These are phyloP conservation scores for Rhizoclosmatium sp. DNA, from an alignment of 192 early-diverging fungal species.

Conservation along the genomic window DNA sequence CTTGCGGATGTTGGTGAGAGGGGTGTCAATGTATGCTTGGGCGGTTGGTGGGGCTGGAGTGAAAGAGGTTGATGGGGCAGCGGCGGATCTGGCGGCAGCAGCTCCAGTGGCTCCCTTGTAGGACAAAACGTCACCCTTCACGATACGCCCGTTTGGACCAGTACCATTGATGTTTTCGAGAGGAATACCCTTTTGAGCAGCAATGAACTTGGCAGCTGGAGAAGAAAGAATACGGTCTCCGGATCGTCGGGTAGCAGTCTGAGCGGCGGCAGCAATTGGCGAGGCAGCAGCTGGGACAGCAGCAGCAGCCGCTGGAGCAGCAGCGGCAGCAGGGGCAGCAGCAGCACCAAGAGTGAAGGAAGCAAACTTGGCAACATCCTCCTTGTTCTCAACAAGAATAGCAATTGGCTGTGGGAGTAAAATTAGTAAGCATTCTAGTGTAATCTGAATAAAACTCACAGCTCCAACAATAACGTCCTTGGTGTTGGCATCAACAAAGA, in stretches of 20 bases:
- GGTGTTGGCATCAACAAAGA: slow-evolving; percentile 75
- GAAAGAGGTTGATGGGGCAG: slow-evolving; percentile 29
- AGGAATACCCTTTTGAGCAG: slow-evolving; percentile 81
- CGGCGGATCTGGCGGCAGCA: slow-evolving; percentile 11
- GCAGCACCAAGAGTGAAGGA: slow-evolving; percentile 64
- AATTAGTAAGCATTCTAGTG: slow-evolving; percentile 12
- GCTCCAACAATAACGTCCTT: slow-evolving; percentile 87
- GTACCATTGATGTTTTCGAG: slow-evolving; percentile 81
- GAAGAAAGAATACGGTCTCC: slow-evolving; percentile 81
- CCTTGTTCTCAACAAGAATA: slow-evolving; percentile 89
- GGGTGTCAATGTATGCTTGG: slow-evolving; percentile 53
- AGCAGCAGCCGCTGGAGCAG: slow-evolving; percentile 31
- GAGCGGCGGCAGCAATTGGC: slow-evolving; percentile 44
- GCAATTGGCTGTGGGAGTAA: slow-evolving; percentile 77
- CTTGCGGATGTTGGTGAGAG: slow-evolving; percentile 57
- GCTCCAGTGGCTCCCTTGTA: slow-evolving; percentile 55
- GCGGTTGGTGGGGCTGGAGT: slow-evolving; percentile 44
- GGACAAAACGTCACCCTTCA: slow-evolving; percentile 89
- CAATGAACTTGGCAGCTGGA: slow-evolving; percentile 86
- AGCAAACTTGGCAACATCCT: slow-evolving; percentile 86
- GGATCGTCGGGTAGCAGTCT: slow-evolving; percentile 32
- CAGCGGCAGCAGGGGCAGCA: slow-evolving; percentile 35
- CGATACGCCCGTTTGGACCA: slow-evolving; percentile 89
- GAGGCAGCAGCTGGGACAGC: slow-evolving; percentile 44
- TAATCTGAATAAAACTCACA: slow-evolving; percentile 47